Percentiles rank a stretch among this genome's conserved stretches.
phyloP scores from a whole-genome alignment of 2,329 filamentous ascomycete genomes.

The Rhinocladiella similis region DNA sequence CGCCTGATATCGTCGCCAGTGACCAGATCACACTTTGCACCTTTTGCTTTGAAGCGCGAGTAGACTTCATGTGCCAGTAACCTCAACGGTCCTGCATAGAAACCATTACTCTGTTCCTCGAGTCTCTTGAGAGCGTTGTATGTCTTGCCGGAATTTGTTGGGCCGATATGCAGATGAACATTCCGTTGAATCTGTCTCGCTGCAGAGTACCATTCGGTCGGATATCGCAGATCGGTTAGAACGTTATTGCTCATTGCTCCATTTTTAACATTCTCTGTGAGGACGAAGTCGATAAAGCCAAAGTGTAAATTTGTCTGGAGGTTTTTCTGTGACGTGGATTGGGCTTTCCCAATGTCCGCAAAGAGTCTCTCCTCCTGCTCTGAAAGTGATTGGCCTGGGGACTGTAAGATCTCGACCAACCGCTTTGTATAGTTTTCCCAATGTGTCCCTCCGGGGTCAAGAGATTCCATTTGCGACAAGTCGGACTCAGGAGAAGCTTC shows the following conservation, averaged over 20 bases:
- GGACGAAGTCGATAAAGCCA: constrained; percentile 27
- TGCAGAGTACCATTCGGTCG: constrained; percentile 87
- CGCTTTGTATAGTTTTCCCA: constrained; percentile 15
- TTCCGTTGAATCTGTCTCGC: constrained; percentile 78
- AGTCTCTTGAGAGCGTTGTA: constrained; percentile 88
- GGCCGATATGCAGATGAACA: constrained; percentile 90
- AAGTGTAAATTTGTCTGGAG: constrained; percentile 23
- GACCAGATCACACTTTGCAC: constrained; percentile 73
- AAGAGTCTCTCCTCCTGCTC: constrained; percentile 12
- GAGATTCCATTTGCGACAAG: constrained; percentile 12
- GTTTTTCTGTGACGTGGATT: constrained; percentile 10
- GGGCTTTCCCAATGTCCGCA: constrained; percentile 11
- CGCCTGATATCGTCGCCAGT: constrained; percentile 88
- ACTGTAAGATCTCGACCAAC: constrained; percentile 4
- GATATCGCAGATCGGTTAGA: constrained; percentile 63
- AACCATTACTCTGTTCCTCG: constrained; percentile 71
- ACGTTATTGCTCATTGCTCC: not conserved
- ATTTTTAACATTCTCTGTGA: constrained; percentile 11
- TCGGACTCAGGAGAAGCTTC: constrained; percentile 12
- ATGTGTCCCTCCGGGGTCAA: constrained; percentile 17
- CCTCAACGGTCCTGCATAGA: constrained; percentile 88
- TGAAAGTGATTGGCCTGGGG: not conserved
- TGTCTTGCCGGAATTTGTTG: constrained; percentile 97
- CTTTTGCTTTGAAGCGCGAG: constrained; percentile 76
- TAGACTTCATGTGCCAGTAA: constrained; percentile 95